Conservation (phyloP, 768 basidiomycete species). For the Amanita molliuscula region DNA sequence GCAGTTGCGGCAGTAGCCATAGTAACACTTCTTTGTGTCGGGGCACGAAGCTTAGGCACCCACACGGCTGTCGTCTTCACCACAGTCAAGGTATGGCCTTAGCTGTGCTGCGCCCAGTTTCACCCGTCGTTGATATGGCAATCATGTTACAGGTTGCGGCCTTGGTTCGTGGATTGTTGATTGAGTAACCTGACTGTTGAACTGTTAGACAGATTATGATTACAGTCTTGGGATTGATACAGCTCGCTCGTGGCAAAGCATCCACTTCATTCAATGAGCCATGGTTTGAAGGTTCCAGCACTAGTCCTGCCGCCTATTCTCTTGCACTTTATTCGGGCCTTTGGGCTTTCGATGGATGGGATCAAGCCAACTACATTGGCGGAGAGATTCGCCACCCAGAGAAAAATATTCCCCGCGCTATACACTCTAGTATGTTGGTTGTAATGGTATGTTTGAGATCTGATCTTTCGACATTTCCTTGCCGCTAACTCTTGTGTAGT, state of each 20-base stretch:
- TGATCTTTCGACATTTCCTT: background rate
- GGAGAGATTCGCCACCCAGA: slow-evolving; percentile 79
- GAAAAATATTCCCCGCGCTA: slow-evolving; percentile 80
- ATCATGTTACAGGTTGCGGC: slow-evolving; percentile 40
- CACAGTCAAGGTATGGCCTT: slow-evolving; percentile 54
- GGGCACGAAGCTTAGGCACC: slow-evolving; percentile 68
- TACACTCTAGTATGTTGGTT: slow-evolving; percentile 83
- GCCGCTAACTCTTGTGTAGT: slow-evolving; percentile 24
- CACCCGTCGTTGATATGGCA: background rate
- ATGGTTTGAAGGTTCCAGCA: slow-evolving; percentile 66
- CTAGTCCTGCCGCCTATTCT: slow-evolving; percentile 77
- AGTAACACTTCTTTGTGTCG: slow-evolving; percentile 71
- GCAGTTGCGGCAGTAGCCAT: slow-evolving; percentile 63
- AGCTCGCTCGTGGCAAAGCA: slow-evolving; percentile 59
- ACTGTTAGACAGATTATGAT: slow-evolving; percentile 45
- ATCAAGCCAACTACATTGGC: slow-evolving; percentile 84
- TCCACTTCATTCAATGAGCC: slow-evolving; percentile 57
- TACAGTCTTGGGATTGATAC: slow-evolving; percentile 68
- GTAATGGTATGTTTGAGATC: slow-evolving; percentile 51
- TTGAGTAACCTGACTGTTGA: background rate
- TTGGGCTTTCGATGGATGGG: slow-evolving; percentile 98
- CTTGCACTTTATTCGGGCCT: slow-evolving; percentile 92
- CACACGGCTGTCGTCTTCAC: slow-evolving; percentile 85
- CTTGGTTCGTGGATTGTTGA: slow-evolving; percentile 37
- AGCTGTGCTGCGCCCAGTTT: background rate